Evolutionary conservation across 2,329 filamentous ascomycete genomes (phyloP).

Genomic region (Monosporascus sp.): DNA sequence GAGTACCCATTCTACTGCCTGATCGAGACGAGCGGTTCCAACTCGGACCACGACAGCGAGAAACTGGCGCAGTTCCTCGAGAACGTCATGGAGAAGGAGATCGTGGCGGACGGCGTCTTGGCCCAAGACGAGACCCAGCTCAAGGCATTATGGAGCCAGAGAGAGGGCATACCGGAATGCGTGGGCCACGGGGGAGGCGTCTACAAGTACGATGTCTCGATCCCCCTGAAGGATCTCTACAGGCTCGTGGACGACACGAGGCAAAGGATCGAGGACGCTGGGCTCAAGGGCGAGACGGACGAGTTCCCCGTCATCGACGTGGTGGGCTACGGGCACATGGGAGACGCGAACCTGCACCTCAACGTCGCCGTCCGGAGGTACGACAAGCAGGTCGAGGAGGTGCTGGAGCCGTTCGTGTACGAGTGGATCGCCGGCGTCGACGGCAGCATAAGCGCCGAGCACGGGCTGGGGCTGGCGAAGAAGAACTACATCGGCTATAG

Average conservation of each 20-base stretch:
- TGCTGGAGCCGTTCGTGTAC: conserved; percentile 91
- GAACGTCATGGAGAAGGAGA: conserved; percentile 80
- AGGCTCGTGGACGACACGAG: conserved; percentile 80
- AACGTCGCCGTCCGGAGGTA: conserved; percentile 82
- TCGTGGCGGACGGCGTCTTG: conserved; percentile 83
- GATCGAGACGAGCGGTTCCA: conserved; percentile 93
- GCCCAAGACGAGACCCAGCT: conserved; percentile 92
- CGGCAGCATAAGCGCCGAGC: conserved; percentile 95
- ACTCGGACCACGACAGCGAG: conserved; percentile 84
- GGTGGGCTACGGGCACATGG: conserved; percentile 98
- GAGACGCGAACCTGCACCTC: conserved; percentile 89
- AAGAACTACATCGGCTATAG: conserved; percentile 94
- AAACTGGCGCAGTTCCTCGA: conserved; percentile 91
- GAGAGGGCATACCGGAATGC: conserved; percentile 87
- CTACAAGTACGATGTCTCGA: conserved; percentile 98
- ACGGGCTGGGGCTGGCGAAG: conserved; percentile 90
- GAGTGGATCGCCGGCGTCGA: conserved; percentile 88
- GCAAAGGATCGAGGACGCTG: conserved; percentile 64
- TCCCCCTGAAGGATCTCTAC: conserved; percentile 84
- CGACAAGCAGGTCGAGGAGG: conserved; percentile 79
- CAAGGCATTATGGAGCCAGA: conserved; percentile 80
- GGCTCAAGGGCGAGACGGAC: conserved; percentile 70
- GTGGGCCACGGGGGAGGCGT: conserved; percentile 87
- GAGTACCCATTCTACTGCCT: conserved; percentile 93
- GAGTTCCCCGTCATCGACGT: conserved; percentile 78